These are phyloP conservation scores for Phialemoniopsis sp. DNA, from an alignment of 2,329 filamentous ascomycete genomes.

Conservation along the genomic window DNA sequence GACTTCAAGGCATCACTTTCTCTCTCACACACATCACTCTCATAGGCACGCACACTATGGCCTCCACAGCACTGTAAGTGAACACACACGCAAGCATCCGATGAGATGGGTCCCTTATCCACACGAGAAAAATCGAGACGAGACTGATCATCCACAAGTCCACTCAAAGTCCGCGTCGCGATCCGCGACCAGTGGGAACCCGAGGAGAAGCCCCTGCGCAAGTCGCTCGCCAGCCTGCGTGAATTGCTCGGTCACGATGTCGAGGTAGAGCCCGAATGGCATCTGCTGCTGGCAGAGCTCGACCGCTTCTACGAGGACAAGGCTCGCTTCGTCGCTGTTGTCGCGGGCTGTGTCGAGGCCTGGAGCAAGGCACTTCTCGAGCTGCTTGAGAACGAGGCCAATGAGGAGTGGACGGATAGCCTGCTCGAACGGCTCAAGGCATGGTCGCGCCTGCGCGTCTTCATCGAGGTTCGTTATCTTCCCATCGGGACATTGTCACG, in stretches of 20 bases:
- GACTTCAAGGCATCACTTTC: too few relatives aligned
- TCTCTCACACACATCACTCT: too few relatives aligned
- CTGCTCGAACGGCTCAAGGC: conserved; percentile 29
- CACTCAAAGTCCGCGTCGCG: conserved; percentile 32
- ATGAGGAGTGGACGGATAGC: conserved; percentile 35
- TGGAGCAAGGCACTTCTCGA: conserved; percentile 32
- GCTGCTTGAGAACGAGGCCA: conserved; percentile 34
- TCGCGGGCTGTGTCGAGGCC: conserved; percentile 29
- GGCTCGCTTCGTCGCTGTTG: conserved; percentile 26
- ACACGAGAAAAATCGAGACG: too few relatives aligned
- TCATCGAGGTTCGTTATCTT: conserved; percentile 24
- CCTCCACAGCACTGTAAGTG: too few relatives aligned
- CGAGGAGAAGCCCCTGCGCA: conserved; percentile 23
- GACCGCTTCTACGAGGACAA: conserved; percentile 33
- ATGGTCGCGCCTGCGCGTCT: conserved; percentile 21
- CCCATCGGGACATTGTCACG: too few relatives aligned
- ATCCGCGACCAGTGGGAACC: conserved; percentile 39
- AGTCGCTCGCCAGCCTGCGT: conserved; percentile 22
- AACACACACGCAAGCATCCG: too few relatives aligned
- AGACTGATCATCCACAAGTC: too few relatives aligned
- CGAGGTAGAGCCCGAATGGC: conserved; percentile 36
- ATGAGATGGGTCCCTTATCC: too few relatives aligned
- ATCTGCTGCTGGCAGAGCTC: conserved; percentile 31
- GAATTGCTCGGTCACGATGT: conserved; percentile 33
- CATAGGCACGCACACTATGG: too few relatives aligned